A percentile compares a stretch with the other conserved stretches of the same genome.
Conservation (phyloP, 2,329 filamentous ascomycete genomes). For the Colletotrichum scovillei region DNA sequence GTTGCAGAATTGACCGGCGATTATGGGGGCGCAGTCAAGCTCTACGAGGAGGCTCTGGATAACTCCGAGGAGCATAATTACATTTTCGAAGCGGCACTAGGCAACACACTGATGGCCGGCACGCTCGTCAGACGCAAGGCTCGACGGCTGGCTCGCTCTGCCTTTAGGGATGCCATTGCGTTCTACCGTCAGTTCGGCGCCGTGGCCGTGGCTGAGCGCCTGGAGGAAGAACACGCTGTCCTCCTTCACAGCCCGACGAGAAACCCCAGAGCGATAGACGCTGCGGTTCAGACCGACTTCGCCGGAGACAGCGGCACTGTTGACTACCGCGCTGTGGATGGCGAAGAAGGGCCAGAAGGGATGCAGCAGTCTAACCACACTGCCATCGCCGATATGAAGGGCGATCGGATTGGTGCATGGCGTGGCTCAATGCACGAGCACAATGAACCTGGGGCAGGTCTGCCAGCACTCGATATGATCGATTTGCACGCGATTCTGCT, state of each 20-base stretch:
- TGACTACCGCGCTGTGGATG: constrained; percentile 61
- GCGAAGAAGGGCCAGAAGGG: constrained; percentile 55
- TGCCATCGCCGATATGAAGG: constrained; percentile 61
- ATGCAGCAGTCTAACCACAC: constrained; percentile 55
- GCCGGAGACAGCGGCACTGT: constrained; percentile 65
- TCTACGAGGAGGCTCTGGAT: constrained; percentile 79
- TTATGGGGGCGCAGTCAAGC: constrained; percentile 67
- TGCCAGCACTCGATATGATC: constrained; percentile 85
- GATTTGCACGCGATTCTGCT: constrained; percentile 83
- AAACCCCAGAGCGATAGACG: constrained; percentile 70
- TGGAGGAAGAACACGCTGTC: constrained; percentile 75
- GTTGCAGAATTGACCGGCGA: constrained; percentile 71
- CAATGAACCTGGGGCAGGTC: constrained; percentile 67
- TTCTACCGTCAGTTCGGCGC: constrained; percentile 78
- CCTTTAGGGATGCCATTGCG: constrained; percentile 74
- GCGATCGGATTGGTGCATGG: constrained; percentile 72
- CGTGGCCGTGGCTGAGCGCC: constrained; percentile 73
- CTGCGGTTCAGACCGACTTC: constrained; percentile 77
- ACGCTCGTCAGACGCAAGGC: constrained; percentile 75
- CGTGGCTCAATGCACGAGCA: constrained; percentile 67
- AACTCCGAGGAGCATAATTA: constrained; percentile 77
- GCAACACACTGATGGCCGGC: constrained; percentile 79
- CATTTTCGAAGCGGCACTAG: constrained; percentile 77
- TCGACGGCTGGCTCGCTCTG: constrained; percentile 74
- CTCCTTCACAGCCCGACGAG: constrained; percentile 72